Percentiles rank a stretch among this genome's conserved stretches.
phyloP scores from a whole-genome alignment of 2,329 filamentous ascomycete genomes.

The Pyrenophora tritici-repentis region DNA sequence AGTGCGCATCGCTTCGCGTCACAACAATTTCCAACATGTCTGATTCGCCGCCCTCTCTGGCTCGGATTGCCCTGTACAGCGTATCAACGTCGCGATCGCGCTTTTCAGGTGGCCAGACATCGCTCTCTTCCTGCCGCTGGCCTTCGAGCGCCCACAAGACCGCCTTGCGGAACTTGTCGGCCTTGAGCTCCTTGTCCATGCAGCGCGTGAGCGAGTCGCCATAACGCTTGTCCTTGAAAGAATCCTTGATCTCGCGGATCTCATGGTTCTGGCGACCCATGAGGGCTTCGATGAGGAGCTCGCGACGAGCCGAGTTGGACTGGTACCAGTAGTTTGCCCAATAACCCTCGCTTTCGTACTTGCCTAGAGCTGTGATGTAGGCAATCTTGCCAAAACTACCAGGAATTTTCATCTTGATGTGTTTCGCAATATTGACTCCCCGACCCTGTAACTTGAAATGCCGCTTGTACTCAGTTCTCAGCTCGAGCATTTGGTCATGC shows the following conservation, averaged over 20 bases:
- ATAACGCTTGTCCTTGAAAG: conserved; percentile 92
- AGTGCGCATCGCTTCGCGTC: conserved; percentile 76
- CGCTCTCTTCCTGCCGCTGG: conserved; percentile 78
- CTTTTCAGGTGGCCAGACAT: conserved; percentile 63
- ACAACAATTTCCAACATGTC: conserved; percentile 87
- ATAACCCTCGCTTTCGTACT: conserved; percentile 92
- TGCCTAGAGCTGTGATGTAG: conserved; percentile 85
- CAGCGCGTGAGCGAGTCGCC: conserved; percentile 77
- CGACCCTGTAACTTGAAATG: conserved; percentile 82
- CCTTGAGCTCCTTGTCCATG: conserved; percentile 90
- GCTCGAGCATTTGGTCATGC: conserved; percentile 83
- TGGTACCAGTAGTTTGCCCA: conserved; percentile 99
- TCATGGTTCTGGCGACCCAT: conserved; percentile 92
- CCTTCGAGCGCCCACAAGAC: conserved; percentile 84
- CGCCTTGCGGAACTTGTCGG: conserved; percentile 93
- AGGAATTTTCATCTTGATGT: conserved; percentile 80
- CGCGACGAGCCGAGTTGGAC: conserved; percentile 78
- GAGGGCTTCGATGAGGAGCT: conserved; percentile 88
- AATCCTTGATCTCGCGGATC: conserved; percentile 81
- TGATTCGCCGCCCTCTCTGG: conserved; percentile 79
- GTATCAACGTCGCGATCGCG: conserved; percentile 69
- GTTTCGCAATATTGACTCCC: conserved; percentile 83
- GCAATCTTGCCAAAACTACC: conserved; percentile 85
- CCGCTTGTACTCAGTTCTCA: conserved; percentile 88
- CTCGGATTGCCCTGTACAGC: conserved; percentile 71